Conservation (phyloP, 192 early-diverging fungal species). For the Dissophora ornata region DNA sequence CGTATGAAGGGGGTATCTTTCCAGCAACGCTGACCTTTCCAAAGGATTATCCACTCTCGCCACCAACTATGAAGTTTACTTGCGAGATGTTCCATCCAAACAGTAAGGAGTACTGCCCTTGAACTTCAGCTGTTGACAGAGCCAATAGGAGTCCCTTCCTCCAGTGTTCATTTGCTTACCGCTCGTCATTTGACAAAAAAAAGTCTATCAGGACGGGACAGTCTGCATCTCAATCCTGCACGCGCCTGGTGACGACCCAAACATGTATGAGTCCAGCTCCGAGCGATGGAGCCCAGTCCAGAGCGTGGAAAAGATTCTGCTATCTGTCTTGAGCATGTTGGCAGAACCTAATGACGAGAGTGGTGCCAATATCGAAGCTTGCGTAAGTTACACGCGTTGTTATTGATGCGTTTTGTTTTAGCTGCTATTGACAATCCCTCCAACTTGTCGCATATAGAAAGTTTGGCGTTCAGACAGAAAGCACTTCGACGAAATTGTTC, state of each 20-base stretch:
- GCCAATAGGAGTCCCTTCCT: not conserved
- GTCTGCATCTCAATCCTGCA: conserved; percentile 99
- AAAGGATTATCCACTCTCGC: conserved; percentile 94
- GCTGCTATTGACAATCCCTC: not conserved
- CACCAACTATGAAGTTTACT: conserved; percentile 97
- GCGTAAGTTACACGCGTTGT: conserved; percentile 63
- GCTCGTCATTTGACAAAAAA: not conserved
- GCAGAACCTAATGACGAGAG: conserved; percentile 99
- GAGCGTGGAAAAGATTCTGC: conserved; percentile 96
- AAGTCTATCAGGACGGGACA: conserved; percentile 92
- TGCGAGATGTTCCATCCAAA: conserved; percentile 96
- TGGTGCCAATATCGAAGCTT: conserved; percentile 98
- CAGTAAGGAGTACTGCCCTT: no score
- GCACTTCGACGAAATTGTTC: conserved; percentile 84
- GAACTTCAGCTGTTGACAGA: not conserved
- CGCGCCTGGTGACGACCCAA: conserved; percentile 97
- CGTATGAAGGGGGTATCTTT: conserved; percentile 96
- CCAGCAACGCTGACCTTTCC: conserved; percentile 90
- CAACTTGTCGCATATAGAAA: conserved; percentile 65
- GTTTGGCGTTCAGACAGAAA: conserved; percentile 91
- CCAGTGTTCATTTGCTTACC: no score
- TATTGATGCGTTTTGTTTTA: no score
- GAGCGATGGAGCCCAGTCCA: conserved; percentile 99
- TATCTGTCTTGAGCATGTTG: conserved; percentile 95
- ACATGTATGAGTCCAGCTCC: conserved; percentile 95